These are phyloP conservation scores for Iberis amara DNA, from an alignment of 441 rosid species.

Conservation along the genomic window DNA sequence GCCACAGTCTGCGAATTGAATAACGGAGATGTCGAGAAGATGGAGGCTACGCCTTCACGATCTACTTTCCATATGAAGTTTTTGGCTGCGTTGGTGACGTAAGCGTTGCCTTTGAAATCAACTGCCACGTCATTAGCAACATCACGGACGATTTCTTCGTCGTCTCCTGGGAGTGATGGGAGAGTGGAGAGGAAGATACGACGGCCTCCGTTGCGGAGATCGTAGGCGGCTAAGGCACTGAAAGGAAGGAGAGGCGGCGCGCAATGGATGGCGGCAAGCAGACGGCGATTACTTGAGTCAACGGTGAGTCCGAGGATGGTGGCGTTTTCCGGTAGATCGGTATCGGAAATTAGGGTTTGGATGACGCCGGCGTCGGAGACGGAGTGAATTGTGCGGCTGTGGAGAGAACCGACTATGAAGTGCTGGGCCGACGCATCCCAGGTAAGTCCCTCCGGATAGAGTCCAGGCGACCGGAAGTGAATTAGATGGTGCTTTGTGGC, in stretches of 20 bases:
- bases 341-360: conserved; percentile 52
- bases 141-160: conserved; percentile 29
- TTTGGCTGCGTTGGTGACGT: conserved; percentile 62
- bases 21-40: conserved; percentile 53
- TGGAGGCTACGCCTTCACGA: conserved; percentile 48
- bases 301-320: conserved; percentile 53
- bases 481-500: conserved; percentile 47
- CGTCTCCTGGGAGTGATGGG: conserved; percentile 32
- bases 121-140: conserved; percentile 64
- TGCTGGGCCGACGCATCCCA: conserved; percentile 68
- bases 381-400: conserved; percentile 49
- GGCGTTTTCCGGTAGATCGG: conserved; percentile 49
- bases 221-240: conserved; percentile 80
- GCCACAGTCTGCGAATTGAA: conserved; percentile 40
- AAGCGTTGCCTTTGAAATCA: conserved; percentile 76
- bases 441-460: conserved; percentile 66
- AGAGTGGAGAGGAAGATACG: conserved; percentile 63
- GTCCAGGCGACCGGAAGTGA: conserved; percentile 57
- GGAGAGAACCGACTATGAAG: conserved; percentile 73
- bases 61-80: conserved; percentile 79
- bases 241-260: conserved; percentile 49
- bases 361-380: conserved; percentile 80
- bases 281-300: conserved; percentile 51
- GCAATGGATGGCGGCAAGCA: conserved; percentile 55
- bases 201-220: conserved; percentile 41